Base-by-base conservation (phyloP, 352 stramenopile genomes). In the Phytophthora brassicae region DNA sequence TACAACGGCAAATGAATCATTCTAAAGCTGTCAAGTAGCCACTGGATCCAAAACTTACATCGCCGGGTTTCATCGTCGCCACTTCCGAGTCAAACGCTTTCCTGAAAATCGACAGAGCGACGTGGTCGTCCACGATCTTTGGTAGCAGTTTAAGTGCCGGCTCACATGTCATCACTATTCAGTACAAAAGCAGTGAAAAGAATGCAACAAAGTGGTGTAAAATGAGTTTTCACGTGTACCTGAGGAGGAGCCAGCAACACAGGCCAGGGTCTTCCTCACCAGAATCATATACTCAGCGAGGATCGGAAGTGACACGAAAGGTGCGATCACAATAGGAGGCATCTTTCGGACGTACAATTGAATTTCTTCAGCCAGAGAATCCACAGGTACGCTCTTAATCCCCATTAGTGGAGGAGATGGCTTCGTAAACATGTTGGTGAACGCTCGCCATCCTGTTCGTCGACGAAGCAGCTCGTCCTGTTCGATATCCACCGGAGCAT, bases 221-320 rank as follows among this genome's bases (percentile, higher is more conserved):
- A 4, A 6, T 2, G 28, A 39, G 4, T 48, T 44, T 11, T 43
- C 36, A 17, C n/a, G 16, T 14, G 4, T 50, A 89, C 82, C 70
- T 68, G 76, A 64, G 1, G 80, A 81, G 6, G 70, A 64, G n/a
- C 68, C 62, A 7, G 56, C 23, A 19, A 73, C 68, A 8, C 58
- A 65, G 31, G 74, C 78, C 24, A 93, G 68, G 16, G 72, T 81
- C 19, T 59, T 75, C 36, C 84, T 74, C 72, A 93, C 86, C 13
- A 84, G 55, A 9, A 35, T 57, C 84, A 93, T 93, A 55, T 90
- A 91, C 45, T 91, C 84, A 5, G 76, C 72, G 11, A 91, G 51
- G 20, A 93, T 85, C 2, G 81, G 79, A 13, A 93, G 69, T 2
- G 81, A 70, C 1, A 81, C 55, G 42, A 87, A 90, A 22, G 84